Conservation (phyloP, 1,284 basidiomycete genomes). For the Stereum hirsutum region DNA sequence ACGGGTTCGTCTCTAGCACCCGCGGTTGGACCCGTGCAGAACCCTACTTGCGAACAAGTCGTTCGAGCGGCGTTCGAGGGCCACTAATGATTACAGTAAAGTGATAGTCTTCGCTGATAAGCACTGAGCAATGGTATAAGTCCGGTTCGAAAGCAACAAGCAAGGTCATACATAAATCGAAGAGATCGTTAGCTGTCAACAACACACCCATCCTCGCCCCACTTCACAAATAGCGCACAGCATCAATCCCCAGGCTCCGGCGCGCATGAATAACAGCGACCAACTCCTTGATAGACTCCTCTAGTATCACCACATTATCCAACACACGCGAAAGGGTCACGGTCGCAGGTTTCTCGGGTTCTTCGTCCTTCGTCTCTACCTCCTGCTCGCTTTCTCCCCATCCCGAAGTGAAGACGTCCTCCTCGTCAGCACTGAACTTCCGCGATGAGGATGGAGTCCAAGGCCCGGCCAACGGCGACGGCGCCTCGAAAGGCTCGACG, state of each 20-base stretch:
- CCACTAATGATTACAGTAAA: not conserved
- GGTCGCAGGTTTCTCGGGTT: constrained; percentile 22
- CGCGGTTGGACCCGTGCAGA: too few species aligned
- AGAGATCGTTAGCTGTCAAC: too few species aligned
- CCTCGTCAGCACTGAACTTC: constrained; percentile 48
- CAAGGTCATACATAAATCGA: constrained; percentile 8
- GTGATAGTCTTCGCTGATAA: too few species aligned
- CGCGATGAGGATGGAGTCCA: constrained; percentile 51
- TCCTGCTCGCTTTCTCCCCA: constrained; percentile 38
- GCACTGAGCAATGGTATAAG: not conserved
- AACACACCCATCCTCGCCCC: too few species aligned
- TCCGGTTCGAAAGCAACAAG: not conserved
- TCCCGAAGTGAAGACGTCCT: constrained; percentile 54
- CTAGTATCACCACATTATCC: constrained; percentile 93
- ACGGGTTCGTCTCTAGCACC: too few species aligned
- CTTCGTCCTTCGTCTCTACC: constrained; percentile 19
- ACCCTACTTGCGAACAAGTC: too few species aligned
- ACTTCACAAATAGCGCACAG: constrained; percentile 59
- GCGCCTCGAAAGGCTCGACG: constrained; percentile 65
- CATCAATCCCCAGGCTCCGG: constrained; percentile 81
- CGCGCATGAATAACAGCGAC: constrained; percentile 83
- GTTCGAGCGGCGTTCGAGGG: too few species aligned
- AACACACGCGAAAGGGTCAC: constrained; percentile 79
- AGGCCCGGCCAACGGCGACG: constrained; percentile 44
- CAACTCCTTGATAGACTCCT: constrained; percentile 94